These are phyloP conservation scores for Kwoniella botswanensis DNA, from an alignment of 768 basidiomycete genomes.

Conservation along the genomic window DNA sequence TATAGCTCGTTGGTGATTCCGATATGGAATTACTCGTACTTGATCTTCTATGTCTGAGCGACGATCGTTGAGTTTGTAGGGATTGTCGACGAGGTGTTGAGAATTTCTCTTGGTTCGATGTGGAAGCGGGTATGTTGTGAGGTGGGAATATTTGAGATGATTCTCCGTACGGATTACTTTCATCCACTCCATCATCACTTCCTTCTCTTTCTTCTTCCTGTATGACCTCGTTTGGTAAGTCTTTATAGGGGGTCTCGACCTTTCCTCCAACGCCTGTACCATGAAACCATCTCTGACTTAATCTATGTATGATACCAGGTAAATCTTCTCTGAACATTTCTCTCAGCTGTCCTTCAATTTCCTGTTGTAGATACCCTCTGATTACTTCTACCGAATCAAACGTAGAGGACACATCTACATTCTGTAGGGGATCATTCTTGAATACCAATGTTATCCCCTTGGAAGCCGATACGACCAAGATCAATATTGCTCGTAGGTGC, in stretches of 20 bases:
- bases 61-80: conserved; percentile 23
- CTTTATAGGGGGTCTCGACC: conserved; percentile 86
- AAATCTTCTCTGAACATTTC: conserved; percentile 99
- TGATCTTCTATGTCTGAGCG: conserved; percentile 3
- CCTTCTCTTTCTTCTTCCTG: conserved; percentile 39
- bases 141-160: conserved; percentile 54
- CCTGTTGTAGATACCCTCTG: conserved; percentile 94
- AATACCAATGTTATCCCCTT: conserved; percentile 99
- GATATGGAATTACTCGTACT: conserved; percentile 28
- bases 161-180: conserved; percentile 39
- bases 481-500: conserved; percentile 90
- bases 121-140: conserved; percentile 14
- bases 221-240: conserved; percentile 12
- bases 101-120: conserved; percentile 20
- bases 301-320: conserved; percentile 92
- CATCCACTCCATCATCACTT: conserved; percentile 6
- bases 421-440: conserved; percentile 98
- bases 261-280: conserved; percentile 63
- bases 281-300: conserved; percentile 90
- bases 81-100: conserved; percentile 40
- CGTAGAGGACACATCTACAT: conserved; percentile 95
- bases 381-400: conserved; percentile 98
- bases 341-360: conserved; percentile 93
- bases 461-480: conserved; percentile 94
- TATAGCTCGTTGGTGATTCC: conserved; percentile 56